Evolutionary conservation across 2,329 filamentous ascomycete genomes (phyloP), one percentile per base, ranked within the genome.

Genomic region (Rhinocladiella similis): DNA sequence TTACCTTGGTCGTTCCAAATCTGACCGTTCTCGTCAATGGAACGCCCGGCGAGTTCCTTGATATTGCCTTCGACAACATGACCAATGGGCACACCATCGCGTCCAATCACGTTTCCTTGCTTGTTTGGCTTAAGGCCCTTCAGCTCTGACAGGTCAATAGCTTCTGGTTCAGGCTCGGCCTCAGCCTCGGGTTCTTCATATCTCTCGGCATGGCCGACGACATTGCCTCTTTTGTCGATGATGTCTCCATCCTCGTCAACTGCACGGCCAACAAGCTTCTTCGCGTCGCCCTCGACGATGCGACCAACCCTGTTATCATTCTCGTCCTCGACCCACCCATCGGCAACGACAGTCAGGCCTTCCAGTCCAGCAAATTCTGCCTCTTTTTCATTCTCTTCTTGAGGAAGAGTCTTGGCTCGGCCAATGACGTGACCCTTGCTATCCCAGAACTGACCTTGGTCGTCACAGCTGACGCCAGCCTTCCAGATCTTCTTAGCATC

Each of bases 201-300:
- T n/a, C 71, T 67, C 56, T 78, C 75, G 53, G 82, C 83, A 49
- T 82, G 81, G 9, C 82, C 83, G 68, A 85, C 80, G 53, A 83
- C 79, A 62, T 84, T 85, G 62, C 83, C 83, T 63, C 79, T 80
- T 63, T 83, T 82, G 69, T 85, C 83, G 54, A 84, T 74, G 50
- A 86, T 79, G 62, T 85, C 83, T 55, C 83, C 83, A 65, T 86
- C 83, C 61, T 85, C 82, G 60, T 85, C 83, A 42, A 86, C 83
- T 45, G 78, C 73, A 54, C 82, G 76, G 47, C 83, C 83, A 50
- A 84, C 70, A 25, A 86, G 77, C 57, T 82, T 81, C 74, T 84
- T 83, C 12, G 80, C 68, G 57, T 85, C 82, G 46, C 83, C 83
- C 63, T 85, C 80, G 16, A 80, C 73, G 39, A 86, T 75, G 50